Evolutionary conservation across 345 rosid species (phyloP).

Genomic region (Salix caprea): DNA sequence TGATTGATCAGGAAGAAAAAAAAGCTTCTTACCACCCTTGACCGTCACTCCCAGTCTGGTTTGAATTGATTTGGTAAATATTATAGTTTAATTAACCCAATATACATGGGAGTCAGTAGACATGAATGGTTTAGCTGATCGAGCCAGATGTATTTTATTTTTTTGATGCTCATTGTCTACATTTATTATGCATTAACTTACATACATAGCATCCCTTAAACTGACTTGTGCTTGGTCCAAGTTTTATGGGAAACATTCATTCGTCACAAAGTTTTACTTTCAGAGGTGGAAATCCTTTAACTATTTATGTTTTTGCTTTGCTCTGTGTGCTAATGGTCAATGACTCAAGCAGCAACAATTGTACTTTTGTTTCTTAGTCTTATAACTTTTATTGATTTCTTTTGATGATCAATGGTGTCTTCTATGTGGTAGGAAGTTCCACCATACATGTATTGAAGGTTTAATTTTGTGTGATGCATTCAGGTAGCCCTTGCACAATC

Average conservation of each 20-base stretch:
- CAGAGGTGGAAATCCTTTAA: not conserved
- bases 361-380: not conserved
- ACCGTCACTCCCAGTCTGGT: not conserved
- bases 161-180: not conserved
- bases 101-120: not conserved
- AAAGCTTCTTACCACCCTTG: not conserved
- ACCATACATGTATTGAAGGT: conserved; percentile 6
- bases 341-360: not conserved
- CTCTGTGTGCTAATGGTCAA: not conserved
- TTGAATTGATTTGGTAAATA: not conserved
- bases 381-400: not conserved
- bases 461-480: conserved; percentile 8
- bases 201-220: not conserved
- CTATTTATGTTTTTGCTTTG: not conserved
- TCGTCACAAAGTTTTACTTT: not conserved
- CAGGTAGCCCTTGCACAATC: conserved; percentile 38
- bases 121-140: not conserved
- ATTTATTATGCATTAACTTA: not conserved
- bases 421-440: conserved; percentile 6
- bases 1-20: no score
- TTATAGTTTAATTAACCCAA: not conserved
- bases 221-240: not conserved
- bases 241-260: not conserved
- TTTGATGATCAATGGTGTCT: not conserved
- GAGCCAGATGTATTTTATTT: not conserved